Conservation (phyloP, 1,284 basidiomycete species). For the Ganoderma multipileum region DNA sequence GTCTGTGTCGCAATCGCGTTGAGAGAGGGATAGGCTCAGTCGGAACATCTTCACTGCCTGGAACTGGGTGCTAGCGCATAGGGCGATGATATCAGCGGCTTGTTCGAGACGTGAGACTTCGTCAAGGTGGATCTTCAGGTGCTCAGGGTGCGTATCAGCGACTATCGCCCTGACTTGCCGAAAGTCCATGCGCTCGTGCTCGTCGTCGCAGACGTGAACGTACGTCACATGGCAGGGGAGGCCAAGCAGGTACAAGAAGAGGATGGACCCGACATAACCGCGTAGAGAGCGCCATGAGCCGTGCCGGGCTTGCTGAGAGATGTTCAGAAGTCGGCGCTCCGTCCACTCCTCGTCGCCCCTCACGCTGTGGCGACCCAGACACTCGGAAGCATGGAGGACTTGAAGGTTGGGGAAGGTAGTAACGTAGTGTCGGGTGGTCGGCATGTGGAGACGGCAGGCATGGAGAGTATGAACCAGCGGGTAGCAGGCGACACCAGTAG, state of each 20-base stretch:
- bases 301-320: not conserved
- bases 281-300: constrained; percentile 2
- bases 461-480: not conserved
- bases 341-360: not conserved
- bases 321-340: not conserved
- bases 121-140: not conserved
- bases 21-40: not conserved
- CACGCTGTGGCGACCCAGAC: not conserved
- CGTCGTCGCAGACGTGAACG: not conserved
- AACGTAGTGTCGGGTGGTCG: not conserved
- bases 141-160: not conserved
- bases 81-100: not conserved
- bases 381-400: not conserved
- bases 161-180: not conserved
- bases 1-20: not conserved
- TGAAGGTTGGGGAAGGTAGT: constrained; percentile 1
- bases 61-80: not conserved
- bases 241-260: constrained; percentile 5
- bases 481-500: not conserved
- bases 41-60: not conserved
- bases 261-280: not conserved
- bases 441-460: not conserved
- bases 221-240: not conserved
- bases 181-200: not conserved
- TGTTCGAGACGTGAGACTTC: not conserved